A percentile compares a stretch with the other conserved stretches of the same genome.
Conservation (phyloP, 2,329 filamentous ascomycete genomes). For the Aspergillus carbonarius region DNA sequence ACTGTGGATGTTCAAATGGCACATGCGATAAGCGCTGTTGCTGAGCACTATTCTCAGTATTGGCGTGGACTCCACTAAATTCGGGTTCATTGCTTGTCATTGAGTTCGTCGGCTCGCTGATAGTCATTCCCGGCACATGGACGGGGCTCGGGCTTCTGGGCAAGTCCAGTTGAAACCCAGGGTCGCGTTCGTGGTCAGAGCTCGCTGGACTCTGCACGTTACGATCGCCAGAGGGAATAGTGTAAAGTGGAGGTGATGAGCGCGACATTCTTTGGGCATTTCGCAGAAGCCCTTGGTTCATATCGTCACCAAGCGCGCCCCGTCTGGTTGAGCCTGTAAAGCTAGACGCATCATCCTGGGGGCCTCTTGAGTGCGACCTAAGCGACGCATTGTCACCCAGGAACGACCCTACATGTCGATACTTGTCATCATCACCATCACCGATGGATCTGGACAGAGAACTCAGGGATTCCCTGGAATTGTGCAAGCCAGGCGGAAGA, state of each 20-base stretch:
- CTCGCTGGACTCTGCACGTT: constrained; percentile 10
- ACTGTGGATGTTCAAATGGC: background rate
- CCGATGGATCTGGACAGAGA: constrained; percentile 76
- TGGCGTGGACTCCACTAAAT: background rate
- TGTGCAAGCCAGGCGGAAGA: constrained; percentile 77
- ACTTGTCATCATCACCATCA: constrained; percentile 74
- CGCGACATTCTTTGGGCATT: constrained; percentile 61
- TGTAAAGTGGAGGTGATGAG: constrained; percentile 46
- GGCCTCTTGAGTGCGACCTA: constrained; percentile 35
- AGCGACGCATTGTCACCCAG: constrained; percentile 45
- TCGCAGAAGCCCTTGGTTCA: constrained; percentile 53
- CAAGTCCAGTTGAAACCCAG: constrained; percentile 23
- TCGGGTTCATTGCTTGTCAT: background rate
- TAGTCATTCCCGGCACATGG: constrained; percentile 15
- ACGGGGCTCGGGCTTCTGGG: constrained; percentile 23
- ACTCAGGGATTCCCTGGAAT: constrained; percentile 81
- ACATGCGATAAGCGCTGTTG: background rate
- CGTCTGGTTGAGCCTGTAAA: constrained; percentile 52
- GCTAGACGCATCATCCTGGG: constrained; percentile 52
- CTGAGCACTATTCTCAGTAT: background rate
- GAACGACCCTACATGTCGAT: constrained; percentile 64
- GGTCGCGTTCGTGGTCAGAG: constrained; percentile 16
- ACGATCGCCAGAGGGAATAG: constrained; percentile 17
- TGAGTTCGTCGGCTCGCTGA: constrained; percentile 10
- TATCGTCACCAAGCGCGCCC: constrained; percentile 44